A percentile compares a stretch with the other conserved stretches of the same genome.
Evolutionary conservation across 768 basidiomycete species (phyloP).

Genomic region (Tephrocybe sp.): DNA sequence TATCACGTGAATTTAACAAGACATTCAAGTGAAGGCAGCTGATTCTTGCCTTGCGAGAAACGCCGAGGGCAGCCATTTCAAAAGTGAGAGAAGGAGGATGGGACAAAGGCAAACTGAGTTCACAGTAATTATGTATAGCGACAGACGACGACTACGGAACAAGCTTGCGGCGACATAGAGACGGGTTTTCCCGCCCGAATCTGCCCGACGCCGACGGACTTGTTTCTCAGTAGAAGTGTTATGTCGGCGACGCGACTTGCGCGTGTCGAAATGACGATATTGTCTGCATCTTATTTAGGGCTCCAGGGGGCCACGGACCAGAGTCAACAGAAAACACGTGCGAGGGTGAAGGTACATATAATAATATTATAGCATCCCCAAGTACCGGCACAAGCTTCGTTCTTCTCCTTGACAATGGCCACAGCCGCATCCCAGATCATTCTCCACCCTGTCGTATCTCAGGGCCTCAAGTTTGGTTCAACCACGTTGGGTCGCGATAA

Average conservation of each 20-base stretch:
- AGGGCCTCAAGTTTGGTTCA: conserved; percentile 70
- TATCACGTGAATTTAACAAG: conserved; percentile 31
- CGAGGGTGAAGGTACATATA: neutral
- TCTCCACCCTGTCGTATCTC: conserved; percentile 80
- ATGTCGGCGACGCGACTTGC: neutral
- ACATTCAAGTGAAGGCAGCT: conserved; percentile 10
- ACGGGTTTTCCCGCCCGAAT: conserved; percentile 25
- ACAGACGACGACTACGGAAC: conserved; percentile 3
- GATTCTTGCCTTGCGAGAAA: conserved; percentile 20
- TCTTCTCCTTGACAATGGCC: conserved; percentile 34
- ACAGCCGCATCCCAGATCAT: conserved; percentile 72
- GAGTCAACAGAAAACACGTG: conserved; percentile 18
- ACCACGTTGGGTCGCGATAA: conserved; percentile 93
- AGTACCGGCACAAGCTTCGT: neutral
- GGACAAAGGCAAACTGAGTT: neutral
- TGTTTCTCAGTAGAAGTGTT: too few species aligned
- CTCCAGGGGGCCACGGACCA: too few species aligned
- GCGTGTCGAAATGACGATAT: neutral
- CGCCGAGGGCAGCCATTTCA: conserved; percentile 12
- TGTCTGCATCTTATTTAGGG: too few species aligned
- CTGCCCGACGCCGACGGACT: conserved; percentile 13
- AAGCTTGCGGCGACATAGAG: conserved; percentile 7
- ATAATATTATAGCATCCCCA: neutral
- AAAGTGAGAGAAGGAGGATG: neutral
- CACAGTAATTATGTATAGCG: neutral